Evolutionary conservation across 176 grass and related monocot species (phyloP).

Genomic region (Phoenix dactylifera): DNA sequence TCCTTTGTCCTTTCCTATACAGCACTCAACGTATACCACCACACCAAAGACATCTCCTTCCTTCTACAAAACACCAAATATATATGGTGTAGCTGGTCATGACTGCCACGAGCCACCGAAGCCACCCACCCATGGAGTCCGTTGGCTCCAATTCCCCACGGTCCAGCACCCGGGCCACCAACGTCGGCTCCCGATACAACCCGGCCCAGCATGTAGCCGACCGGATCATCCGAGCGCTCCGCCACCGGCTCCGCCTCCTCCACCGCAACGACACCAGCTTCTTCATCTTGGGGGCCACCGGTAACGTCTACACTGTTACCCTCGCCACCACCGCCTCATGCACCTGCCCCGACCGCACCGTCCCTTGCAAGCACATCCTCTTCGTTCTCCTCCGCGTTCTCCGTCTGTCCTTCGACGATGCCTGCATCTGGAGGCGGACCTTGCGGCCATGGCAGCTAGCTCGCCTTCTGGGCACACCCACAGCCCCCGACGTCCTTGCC

Average conservation of each 20-base stretch:
- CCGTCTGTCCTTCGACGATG: constrained; percentile 61
- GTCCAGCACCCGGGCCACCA: neutral
- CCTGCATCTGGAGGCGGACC: constrained; percentile 63
- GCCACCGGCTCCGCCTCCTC: constrained; percentile 52
- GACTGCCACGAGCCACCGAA: neutral
- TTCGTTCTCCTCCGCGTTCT: constrained; percentile 91
- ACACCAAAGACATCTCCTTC: constrained; percentile 1
- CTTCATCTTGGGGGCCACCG: constrained; percentile 58
- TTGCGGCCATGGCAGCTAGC: constrained; percentile 65
- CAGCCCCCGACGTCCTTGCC: constrained; percentile 38
- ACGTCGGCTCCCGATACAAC: neutral
- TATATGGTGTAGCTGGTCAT: neutral
- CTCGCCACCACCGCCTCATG: constrained; percentile 42
- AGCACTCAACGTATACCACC: constrained; percentile 1
- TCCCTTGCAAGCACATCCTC: constrained; percentile 90
- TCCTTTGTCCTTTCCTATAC: no score
- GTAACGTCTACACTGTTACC: constrained; percentile 83
- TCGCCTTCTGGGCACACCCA: constrained; percentile 47
- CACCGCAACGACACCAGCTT: constrained; percentile 52
- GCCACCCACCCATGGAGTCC: constrained; percentile 25
- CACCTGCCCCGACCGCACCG: constrained; percentile 70
- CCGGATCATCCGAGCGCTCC: constrained; percentile 38
- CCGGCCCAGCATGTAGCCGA: constrained; percentile 17
- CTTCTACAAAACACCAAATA: constrained; percentile 9
- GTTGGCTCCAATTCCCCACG: constrained; percentile 26